These are phyloP conservation scores for Hibiscus tridactylites DNA, from an alignment of 345 rosid species.

Conservation along the genomic window DNA sequence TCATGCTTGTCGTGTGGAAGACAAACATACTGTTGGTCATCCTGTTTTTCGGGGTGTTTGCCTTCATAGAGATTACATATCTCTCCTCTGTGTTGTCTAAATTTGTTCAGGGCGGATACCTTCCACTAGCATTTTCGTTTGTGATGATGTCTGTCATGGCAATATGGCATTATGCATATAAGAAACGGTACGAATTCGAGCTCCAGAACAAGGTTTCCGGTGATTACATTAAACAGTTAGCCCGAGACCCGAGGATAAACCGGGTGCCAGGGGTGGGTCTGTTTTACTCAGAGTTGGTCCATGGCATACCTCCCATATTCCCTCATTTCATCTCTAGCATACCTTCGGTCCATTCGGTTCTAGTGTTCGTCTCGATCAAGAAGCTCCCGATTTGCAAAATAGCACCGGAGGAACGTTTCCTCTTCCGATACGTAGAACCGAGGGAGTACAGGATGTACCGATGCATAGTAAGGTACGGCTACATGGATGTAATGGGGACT, in stretches of 20 bases:
- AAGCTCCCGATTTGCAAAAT: neutral
- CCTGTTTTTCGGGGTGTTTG: neutral
- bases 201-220: neutral
- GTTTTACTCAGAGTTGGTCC: neutral
- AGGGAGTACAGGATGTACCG: neutral
- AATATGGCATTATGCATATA: neutral
- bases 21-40: neutral
- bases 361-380: neutral
- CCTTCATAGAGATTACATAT: neutral
- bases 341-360: neutral
- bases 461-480: neutral
- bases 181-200: neutral
- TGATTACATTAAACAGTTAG: neutral
- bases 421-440: neutral
- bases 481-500: neutral
- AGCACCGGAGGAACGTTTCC: neutral
- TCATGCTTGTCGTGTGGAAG: neutral
- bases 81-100: neutral
- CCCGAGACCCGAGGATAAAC: neutral
- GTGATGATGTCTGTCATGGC: neutral
- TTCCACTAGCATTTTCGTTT: neutral
- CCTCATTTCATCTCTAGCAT: neutral
- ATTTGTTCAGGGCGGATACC: neutral
- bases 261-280: neutral
- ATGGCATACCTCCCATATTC: neutral